phyloP scores from a whole-genome alignment of 768 basidiomycete species.

The Serpula lacrymans region DNA sequence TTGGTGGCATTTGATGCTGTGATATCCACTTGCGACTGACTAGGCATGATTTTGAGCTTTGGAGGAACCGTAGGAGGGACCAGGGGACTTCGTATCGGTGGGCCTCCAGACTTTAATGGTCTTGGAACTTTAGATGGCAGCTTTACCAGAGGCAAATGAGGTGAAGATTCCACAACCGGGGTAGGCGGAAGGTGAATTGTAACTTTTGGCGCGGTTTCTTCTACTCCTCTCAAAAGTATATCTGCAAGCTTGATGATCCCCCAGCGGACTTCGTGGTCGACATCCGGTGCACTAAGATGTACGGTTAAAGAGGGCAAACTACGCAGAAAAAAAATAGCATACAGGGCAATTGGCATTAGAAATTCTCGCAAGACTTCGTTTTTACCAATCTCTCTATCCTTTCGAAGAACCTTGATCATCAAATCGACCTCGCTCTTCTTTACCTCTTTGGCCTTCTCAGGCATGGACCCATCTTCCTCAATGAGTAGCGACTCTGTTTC shows the following conservation, averaged over 20 bases:
- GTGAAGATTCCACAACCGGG: conserved; percentile 60
- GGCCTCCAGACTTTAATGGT: conserved; percentile 32
- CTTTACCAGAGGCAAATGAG: conserved; percentile 55
- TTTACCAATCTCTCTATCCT: conserved; percentile 82
- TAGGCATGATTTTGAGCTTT: conserved; percentile 51
- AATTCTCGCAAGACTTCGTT: conserved; percentile 76
- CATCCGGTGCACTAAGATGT: conserved; percentile 56
- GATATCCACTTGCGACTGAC: conserved; percentile 10
- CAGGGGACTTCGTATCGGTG: conserved; percentile 26
- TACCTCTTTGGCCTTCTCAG: conserved; percentile 66
- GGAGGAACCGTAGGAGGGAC: conserved; percentile 34
- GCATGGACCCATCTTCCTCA: conserved; percentile 78
- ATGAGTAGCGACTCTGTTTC: conserved; percentile 77
- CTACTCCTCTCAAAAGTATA: conserved; percentile 74
- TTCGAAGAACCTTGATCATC: conserved; percentile 83
- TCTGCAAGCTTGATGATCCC: conserved; percentile 90
- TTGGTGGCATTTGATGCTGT: conserved; percentile 16
- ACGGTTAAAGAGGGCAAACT: conserved; percentile 1
- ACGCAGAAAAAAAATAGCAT: conserved; percentile 23
- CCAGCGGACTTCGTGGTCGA: conserved; percentile 89
- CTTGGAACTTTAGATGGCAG: conserved; percentile 37
- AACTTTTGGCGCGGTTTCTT: conserved; percentile 84
- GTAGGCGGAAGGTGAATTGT: conserved; percentile 78
- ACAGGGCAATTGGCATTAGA: conserved; percentile 82
- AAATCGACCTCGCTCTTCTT: conserved; percentile 82